phyloP scores from a whole-genome alignment of 2,329 filamentous ascomycete genomes.

The Venturia carpophila region DNA sequence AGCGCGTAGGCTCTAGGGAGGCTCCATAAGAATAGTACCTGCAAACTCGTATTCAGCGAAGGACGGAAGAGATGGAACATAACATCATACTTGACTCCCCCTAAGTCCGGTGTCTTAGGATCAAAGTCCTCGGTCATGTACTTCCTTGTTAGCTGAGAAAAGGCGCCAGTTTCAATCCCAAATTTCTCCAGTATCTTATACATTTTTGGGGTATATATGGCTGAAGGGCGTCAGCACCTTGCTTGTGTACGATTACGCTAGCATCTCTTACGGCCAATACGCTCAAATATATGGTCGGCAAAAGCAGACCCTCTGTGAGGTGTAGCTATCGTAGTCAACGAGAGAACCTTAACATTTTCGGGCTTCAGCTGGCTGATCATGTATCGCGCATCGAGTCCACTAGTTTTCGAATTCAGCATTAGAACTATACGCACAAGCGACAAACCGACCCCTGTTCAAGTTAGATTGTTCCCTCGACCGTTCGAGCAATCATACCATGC shows the following conservation, averaged over 20 bases:
- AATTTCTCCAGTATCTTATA: constrained; percentile 49
- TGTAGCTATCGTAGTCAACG: constrained; percentile 55
- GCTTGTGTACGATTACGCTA: constrained; percentile 32
- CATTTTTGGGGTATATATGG: constrained; percentile 35
- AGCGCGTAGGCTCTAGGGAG: constrained; percentile 46
- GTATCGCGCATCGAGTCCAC: constrained; percentile 55
- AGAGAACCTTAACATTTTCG: constrained; percentile 66
- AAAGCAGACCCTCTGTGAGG: constrained; percentile 54
- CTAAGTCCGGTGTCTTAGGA: constrained; percentile 47
- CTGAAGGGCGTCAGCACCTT: constrained; percentile 3
- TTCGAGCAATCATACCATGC: constrained; percentile 34
- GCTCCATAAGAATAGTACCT: constrained; percentile 59
- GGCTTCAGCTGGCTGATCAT: constrained; percentile 55
- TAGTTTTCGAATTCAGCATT: constrained; percentile 25
- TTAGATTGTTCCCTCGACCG: not conserved
- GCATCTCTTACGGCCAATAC: constrained; percentile 46
- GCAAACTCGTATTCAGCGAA: constrained; percentile 15
- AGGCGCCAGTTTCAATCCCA: constrained; percentile 51
- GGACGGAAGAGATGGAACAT: constrained; percentile 25
- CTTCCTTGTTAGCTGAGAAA: constrained; percentile 51
- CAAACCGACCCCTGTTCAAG: not conserved
- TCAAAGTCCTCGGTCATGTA: constrained; percentile 55
- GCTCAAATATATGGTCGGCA: constrained; percentile 53
- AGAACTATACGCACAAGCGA: not conserved
- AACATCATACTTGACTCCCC: constrained; percentile 39